phyloP scores from a whole-genome alignment of 306 rosid genomes.

The Cicer bijugum region DNA sequence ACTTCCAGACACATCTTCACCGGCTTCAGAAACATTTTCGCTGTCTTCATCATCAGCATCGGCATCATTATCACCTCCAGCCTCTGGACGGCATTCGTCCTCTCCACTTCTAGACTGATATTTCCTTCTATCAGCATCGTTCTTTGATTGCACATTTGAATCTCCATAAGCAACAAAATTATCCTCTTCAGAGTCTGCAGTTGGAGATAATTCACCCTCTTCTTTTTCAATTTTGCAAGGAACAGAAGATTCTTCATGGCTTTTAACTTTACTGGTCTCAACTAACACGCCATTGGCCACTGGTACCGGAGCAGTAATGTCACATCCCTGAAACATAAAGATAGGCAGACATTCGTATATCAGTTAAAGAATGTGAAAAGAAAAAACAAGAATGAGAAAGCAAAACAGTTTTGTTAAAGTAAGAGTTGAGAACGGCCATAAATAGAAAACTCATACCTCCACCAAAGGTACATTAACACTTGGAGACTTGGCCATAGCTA shows the following conservation, averaged over 20 bases:
- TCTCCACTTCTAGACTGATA: slow-evolving; percentile 64
- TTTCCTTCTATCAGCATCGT: slow-evolving; percentile 54
- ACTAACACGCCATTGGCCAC: slow-evolving; percentile 58
- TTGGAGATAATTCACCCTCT: slow-evolving; percentile 97
- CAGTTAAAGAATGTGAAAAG: not conserved
- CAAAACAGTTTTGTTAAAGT: slow-evolving; percentile 14
- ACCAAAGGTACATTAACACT: slow-evolving; percentile 49
- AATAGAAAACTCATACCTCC: slow-evolving; percentile 58
- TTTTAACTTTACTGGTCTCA: slow-evolving; percentile 60
- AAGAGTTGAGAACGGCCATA: slow-evolving; percentile 25
- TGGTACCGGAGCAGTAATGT: slow-evolving; percentile 46
- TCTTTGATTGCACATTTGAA: slow-evolving; percentile 55
- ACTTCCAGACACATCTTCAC: slow-evolving; percentile 88
- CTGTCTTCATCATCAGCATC: slow-evolving; percentile 96
- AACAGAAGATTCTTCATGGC: slow-evolving; percentile 63
- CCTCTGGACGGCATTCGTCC: slow-evolving; percentile 55
- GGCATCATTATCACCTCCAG: slow-evolving; percentile 79
- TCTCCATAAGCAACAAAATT: slow-evolving; percentile 71
- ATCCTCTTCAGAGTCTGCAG: slow-evolving; percentile 83
- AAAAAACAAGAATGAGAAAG: slow-evolving; percentile 4
- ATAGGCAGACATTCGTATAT: slow-evolving; percentile 28
- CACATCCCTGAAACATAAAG: slow-evolving; percentile 66
- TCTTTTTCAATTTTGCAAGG: slow-evolving; percentile 84
- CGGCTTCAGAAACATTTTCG: slow-evolving; percentile 90
- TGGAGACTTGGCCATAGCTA: slow-evolving; percentile 53